Percentiles rank a stretch among this genome's conserved stretches.
Conservation (phyloP, 805 yeast genomes). For the Teunomyces tritomae region DNA sequence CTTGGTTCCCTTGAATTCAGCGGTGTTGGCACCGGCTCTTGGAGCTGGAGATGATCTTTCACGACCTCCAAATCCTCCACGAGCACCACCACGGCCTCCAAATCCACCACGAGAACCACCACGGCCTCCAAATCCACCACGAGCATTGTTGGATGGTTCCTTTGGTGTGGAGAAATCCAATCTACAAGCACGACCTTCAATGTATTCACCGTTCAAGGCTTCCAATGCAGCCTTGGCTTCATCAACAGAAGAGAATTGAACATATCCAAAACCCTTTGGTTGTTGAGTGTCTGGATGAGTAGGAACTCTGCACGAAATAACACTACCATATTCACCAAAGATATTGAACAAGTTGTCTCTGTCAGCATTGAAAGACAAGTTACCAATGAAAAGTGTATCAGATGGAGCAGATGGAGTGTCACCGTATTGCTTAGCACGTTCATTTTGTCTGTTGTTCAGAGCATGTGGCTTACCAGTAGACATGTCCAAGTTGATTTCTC, state of each 20-base stretch:
- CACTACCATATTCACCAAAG: constrained; percentile 77
- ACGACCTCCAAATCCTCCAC: constrained; percentile 30
- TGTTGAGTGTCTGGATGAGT: constrained; percentile 98
- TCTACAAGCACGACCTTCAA: constrained; percentile 92
- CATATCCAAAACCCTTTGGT: constrained; percentile 99
- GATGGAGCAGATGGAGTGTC: constrained; percentile 90
- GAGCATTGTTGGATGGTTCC: constrained; percentile 40
- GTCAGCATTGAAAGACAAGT: constrained; percentile 86
- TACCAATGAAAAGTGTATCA: constrained; percentile 94
- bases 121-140: constrained; percentile 23
- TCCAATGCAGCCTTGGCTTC: constrained; percentile 89
- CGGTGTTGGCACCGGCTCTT: constrained; percentile 36
- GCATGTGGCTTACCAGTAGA: constrained; percentile 79
- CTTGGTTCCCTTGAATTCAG: constrained; percentile 80
- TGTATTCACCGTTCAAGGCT: constrained; percentile 82
- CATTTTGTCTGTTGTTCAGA: constrained; percentile 50
- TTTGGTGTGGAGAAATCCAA: constrained; percentile 93
- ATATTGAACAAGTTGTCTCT: constrained; percentile 73
- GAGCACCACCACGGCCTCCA: constrained; percentile 44
- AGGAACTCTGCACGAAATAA: constrained; percentile 90
- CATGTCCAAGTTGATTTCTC: constrained; percentile 91
- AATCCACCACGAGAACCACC: constrained; percentile 27
- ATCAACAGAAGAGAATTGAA: constrained; percentile 81
- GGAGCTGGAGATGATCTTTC: constrained; percentile 25
- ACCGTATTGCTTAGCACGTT: constrained; percentile 87